Conservation (phyloP, 306 rosid species). For the Vigna mungo region DNA sequence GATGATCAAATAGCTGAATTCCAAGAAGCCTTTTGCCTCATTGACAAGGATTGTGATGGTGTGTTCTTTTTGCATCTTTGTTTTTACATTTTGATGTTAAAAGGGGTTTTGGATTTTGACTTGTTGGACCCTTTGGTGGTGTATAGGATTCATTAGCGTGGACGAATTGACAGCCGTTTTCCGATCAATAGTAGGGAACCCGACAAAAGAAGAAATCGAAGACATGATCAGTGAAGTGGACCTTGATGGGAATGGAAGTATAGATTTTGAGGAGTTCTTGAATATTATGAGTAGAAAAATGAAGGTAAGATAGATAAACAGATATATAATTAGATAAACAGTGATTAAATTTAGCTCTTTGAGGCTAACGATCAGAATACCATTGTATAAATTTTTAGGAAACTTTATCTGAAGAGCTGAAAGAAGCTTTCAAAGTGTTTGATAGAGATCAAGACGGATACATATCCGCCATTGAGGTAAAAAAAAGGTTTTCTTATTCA, state of each 20-base stretch:
- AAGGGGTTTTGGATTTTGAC: neutral
- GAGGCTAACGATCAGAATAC: neutral
- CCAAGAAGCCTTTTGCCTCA: constrained; percentile 76
- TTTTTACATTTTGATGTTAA: neutral
- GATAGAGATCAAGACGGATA: constrained; percentile 86
- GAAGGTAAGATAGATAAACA: constrained; percentile 58
- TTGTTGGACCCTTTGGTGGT: constrained; percentile 3
- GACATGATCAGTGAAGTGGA: constrained; percentile 79
- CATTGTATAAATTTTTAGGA: constrained; percentile 38
- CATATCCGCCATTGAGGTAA: constrained; percentile 79
- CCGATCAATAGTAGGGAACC: constrained; percentile 79
- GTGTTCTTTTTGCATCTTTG: constrained; percentile 10
- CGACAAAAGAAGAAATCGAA: constrained; percentile 75
- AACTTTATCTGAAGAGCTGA: constrained; percentile 64
- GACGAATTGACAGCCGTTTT: constrained; percentile 77
- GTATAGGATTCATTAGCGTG: constrained; percentile 77
- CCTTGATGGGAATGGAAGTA: constrained; percentile 74
- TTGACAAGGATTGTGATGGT: constrained; percentile 77
- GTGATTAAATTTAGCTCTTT: neutral
- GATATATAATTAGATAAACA: neutral
- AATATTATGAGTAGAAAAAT: constrained; percentile 72
- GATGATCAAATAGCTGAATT: constrained; percentile 88
- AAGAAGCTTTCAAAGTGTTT: constrained; percentile 85
- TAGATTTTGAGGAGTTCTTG: constrained; percentile 82
- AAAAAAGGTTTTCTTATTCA: neutral